Percentiles rank a stretch among this genome's conserved stretches.
These are phyloP conservation scores for Thalassiosira mediterranea DNA, from an alignment of 352 stramenopile genomes.

Conservation along the genomic window DNA sequence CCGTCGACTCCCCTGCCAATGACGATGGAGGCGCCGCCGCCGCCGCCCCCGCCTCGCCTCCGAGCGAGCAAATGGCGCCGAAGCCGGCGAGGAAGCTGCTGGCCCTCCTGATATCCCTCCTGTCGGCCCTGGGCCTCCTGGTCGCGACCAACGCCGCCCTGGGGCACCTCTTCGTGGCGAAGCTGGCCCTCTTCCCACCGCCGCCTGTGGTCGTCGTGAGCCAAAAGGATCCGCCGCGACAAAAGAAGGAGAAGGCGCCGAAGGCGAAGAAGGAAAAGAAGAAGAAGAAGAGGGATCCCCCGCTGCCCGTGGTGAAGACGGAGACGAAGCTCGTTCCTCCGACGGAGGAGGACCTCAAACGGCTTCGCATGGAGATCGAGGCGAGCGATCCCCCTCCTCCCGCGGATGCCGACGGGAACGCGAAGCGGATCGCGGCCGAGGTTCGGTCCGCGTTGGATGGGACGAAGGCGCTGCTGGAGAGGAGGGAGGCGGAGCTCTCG, in stretches of 20 bases:
- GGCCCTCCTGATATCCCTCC: constrained; percentile 12
- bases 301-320: constrained; percentile 4
- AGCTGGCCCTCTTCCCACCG: neutral
- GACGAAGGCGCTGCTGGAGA: constrained; percentile 10
- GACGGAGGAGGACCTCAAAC: constrained; percentile 31
- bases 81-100: constrained; percentile 11
- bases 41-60: neutral
- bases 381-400: constrained; percentile 14
- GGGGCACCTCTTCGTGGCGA: constrained; percentile 7
- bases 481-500: neutral
- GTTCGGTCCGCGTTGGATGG: constrained; percentile 13
- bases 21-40: no score
- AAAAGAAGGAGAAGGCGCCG: no score
- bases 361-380: constrained; percentile 30
- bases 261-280: neutral
- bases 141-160: constrained; percentile 28
- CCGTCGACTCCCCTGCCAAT: no score
- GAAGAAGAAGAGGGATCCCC: neutral
- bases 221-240: neutral
- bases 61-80: neutral
- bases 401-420: neutral
- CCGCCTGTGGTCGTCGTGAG: neutral
- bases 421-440: neutral
- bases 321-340: constrained; percentile 35
- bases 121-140: constrained; percentile 15